Conservation (phyloP, 768 basidiomycete genomes). For the Termitomyces sp. region DNA sequence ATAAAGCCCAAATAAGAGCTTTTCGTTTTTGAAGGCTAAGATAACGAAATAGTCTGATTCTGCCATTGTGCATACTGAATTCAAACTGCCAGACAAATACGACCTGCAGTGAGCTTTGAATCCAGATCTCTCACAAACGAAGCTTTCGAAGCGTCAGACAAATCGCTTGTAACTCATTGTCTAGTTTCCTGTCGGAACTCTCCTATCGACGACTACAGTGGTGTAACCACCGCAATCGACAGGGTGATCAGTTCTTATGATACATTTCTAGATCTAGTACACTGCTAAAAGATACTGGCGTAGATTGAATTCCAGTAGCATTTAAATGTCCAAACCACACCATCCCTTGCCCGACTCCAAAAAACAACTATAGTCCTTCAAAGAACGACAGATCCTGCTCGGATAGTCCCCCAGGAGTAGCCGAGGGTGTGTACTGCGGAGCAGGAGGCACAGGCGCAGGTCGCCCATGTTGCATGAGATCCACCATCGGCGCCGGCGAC, state of each 20-base stretch:
- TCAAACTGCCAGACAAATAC: no score
- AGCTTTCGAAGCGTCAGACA: no score
- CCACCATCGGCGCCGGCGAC: neutral
- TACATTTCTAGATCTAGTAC: neutral
- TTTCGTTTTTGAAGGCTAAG: no score
- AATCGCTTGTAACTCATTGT: no score
- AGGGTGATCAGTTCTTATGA: neutral
- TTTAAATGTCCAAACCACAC: neutral
- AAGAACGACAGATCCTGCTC: constrained; percentile 89
- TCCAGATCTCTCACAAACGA: no score
- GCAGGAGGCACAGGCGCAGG: constrained; percentile 1
- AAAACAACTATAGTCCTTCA: constrained; percentile 56
- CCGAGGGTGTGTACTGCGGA: constrained; percentile 12
- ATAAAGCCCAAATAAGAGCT: no score
- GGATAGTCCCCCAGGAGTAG: constrained; percentile 52
- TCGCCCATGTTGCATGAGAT: neutral
- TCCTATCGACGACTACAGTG: no score
- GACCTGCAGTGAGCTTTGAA: no score
- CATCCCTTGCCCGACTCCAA: neutral
- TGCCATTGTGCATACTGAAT: no score
- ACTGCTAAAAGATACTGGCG: neutral
- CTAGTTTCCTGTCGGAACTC: neutral
- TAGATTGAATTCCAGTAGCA: neutral
- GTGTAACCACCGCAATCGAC: neutral
- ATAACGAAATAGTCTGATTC: no score